These are phyloP conservation scores for Podaxis sp. DNA, from an alignment of 768 basidiomycete genomes.

Conservation along the genomic window DNA sequence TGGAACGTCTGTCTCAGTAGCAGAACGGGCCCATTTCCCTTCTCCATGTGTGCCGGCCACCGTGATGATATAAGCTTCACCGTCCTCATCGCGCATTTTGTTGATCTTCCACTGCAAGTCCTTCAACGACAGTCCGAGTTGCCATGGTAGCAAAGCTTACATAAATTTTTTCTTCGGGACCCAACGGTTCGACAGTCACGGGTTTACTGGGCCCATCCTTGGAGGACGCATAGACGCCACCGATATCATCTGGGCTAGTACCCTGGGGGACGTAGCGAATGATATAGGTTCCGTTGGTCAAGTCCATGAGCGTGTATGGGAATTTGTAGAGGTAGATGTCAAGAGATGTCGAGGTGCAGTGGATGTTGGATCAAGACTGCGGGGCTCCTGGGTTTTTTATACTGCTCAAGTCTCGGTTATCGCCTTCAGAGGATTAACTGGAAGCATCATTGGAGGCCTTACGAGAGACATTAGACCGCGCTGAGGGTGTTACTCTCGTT, in stretches of 20 bases:
- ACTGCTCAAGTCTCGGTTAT: too few species aligned
- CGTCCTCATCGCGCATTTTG: neutral
- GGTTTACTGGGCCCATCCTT: neutral
- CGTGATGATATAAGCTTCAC: neutral
- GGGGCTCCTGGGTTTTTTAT: too few species aligned
- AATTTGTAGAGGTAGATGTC: neutral
- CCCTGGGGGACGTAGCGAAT: neutral
- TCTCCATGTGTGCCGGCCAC: neutral
- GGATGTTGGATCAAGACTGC: too few species aligned
- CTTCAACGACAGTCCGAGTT: neutral
- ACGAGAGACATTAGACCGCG: too few species aligned
- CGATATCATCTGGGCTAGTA: neutral
- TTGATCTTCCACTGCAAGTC: neutral
- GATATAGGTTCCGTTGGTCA: neutral
- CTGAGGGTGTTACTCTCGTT: too few species aligned
- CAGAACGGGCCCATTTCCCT: neutral
- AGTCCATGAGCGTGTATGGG: neutral
- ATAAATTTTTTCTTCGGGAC: neutral
- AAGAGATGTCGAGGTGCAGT: neutral
- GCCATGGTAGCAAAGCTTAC: neutral
- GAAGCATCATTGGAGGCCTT: too few species aligned
- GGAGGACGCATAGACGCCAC: neutral
- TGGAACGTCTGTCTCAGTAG: neutral
- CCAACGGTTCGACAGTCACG: neutral
- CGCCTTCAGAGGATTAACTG: too few species aligned